Percentiles rank a stretch among this genome's conserved stretches.
Conservation (phyloP, 441 rosid species). For the Jatropha podagrica region DNA sequence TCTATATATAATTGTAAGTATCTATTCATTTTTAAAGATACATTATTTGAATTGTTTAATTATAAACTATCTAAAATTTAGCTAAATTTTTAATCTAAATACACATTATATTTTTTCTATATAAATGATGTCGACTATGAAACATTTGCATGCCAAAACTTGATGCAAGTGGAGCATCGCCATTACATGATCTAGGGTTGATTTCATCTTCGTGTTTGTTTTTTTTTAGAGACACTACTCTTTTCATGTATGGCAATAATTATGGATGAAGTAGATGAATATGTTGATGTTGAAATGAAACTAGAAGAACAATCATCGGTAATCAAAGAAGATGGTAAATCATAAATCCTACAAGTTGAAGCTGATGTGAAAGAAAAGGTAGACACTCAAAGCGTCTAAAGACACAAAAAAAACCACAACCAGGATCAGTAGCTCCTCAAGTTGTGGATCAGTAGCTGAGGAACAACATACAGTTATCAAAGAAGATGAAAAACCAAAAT, state of each 20-base stretch:
- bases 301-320: not conserved
- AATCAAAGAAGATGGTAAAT: not conserved
- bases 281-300: not conserved
- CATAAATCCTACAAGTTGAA: conserved; percentile 22
- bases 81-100: too few species aligned
- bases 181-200: not conserved
- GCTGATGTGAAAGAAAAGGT: conserved; percentile 15
- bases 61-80: too few species aligned
- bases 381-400: not conserved
- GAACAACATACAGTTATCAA: not conserved
- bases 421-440: not conserved
- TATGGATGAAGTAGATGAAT: not conserved
- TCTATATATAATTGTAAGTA: too few species aligned
- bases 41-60: too few species aligned
- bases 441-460: conserved; percentile 5
- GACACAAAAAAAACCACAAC: not conserved
- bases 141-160: not conserved
- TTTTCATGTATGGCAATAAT: not conserved
- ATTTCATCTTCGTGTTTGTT: not conserved
- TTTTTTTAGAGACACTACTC: not conserved
- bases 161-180: not conserved
- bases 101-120: too few species aligned
- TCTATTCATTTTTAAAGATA: too few species aligned
- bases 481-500: not conserved
- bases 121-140: not conserved